Base-by-base conservation (phyloP, 352 stramenopile genomes). In the Phytophthora idaei region DNA sequence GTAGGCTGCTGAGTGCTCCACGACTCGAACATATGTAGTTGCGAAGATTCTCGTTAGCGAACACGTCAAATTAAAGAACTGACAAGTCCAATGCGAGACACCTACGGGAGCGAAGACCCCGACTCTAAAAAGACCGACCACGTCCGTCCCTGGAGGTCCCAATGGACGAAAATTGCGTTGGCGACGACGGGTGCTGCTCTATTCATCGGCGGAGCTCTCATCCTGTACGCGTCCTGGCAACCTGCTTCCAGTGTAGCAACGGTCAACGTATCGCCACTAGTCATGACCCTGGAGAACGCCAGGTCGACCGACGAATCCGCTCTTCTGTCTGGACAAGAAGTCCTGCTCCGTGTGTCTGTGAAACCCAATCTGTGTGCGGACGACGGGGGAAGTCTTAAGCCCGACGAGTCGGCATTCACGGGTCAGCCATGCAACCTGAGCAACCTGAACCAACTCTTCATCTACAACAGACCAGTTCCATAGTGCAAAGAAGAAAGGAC, bases 371-470 rank as follows among this genome's bases (percentile, higher is more conserved):
- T 48, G 5, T 48, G 42, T 9, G 42, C 42, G 2, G 42, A 48
- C 17, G 42, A 48, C n/a, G 42, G n/a, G 2, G 42, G 42, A 8
- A 28, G 42, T 9, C 7, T 14, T 5, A 48, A 48, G 11, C n/a
- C 42, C 17, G 42, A 48, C 17, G 42, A 48, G 2, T 48, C 42
- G n/a, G 15, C 15, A 3, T 14, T 48, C 17, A 48, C 42, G 7
- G n/a, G n/a, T 9, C 42, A 48, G 42, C 42, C 42, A 8, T 48
- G 42, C 11, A 28, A 48, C 42, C 42, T n/a, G 17, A 48, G 42
- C n/a, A 48, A 48, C 42, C 42, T 5, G 42, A 48, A 48, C 42
- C 42, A 48, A 21, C 42, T 29, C 42, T 48, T 29, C 8, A 21
- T 29, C 42, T 48, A 48, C 8, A 21, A 48, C 15, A 14, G 5